phyloP scores from a whole-genome alignment of 352 stramenopile species.

The Phytophthora brassicae region DNA sequence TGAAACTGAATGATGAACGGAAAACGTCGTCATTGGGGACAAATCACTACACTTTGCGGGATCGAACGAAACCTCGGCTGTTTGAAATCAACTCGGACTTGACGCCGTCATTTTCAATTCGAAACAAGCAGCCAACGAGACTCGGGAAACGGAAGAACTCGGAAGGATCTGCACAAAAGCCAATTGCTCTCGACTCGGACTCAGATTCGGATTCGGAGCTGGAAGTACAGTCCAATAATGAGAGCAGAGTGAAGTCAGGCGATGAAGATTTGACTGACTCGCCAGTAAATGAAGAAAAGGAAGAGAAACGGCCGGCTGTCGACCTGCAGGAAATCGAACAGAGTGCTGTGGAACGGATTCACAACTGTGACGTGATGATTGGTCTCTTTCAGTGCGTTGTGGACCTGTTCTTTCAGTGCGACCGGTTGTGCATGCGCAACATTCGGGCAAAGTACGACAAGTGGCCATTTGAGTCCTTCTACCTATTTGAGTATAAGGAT shows the following conservation, averaged over 20 bases:
- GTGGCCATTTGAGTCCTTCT: conserved; percentile 34
- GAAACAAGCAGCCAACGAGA: neutral
- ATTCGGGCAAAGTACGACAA: conserved; percentile 39
- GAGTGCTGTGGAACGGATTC: conserved; percentile 16
- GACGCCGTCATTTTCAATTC: conserved; percentile 2
- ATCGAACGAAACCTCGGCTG: conserved; percentile 10
- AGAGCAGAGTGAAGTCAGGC: conserved; percentile 6
- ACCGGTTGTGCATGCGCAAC: conserved; percentile 40
- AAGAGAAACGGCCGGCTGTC: conserved; percentile 17
- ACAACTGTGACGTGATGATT: conserved; percentile 43
- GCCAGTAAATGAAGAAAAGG: conserved; percentile 3
- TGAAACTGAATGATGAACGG: conserved; percentile 4
- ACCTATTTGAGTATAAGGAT: conserved; percentile 17
- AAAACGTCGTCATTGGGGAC: conserved; percentile 2
- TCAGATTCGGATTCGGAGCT: conserved; percentile 38
- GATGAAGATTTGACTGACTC: conserved; percentile 12
- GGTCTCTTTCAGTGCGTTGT: conserved; percentile 41
- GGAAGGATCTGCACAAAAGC: conserved; percentile 42
- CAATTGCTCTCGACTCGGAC: conserved; percentile 55
- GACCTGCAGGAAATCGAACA: conserved; percentile 30
- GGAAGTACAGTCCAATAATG: conserved; percentile 4
- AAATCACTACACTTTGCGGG: conserved; percentile 18
- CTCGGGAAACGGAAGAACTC: conserved; percentile 28
- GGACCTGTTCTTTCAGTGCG: conserved; percentile 35
- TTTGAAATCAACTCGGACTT: conserved; percentile 6